phyloP scores from a whole-genome alignment of 2,329 filamentous ascomycete genomes.

The Cadophora sp. region DNA sequence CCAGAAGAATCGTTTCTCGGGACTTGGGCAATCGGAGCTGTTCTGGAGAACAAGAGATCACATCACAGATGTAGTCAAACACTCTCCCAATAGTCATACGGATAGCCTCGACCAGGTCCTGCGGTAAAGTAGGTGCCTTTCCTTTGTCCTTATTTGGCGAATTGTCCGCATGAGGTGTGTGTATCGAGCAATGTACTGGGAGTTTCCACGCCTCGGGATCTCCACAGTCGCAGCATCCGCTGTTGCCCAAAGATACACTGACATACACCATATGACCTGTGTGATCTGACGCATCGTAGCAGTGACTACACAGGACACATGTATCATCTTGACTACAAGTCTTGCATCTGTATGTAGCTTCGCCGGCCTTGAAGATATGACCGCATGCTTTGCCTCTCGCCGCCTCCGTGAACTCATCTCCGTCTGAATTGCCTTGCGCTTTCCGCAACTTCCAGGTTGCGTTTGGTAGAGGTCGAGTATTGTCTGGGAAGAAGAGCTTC shows the following conservation, averaged over 20 bases:
- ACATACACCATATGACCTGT: conserved; percentile 92
- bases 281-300: conserved; percentile 95
- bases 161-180: conserved; percentile 66
- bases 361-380: conserved; percentile 94
- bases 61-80: conserved; percentile 95
- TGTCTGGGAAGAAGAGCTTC: conserved; percentile 81
- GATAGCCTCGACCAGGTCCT: conserved; percentile 78
- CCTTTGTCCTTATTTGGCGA: conserved; percentile 63
- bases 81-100: conserved; percentile 84
- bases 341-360: conserved; percentile 92
- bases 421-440: conserved; percentile 91
- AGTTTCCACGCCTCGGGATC: conserved; percentile 93
- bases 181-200: conserved; percentile 91
- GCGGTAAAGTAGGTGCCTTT: conserved; percentile 67
- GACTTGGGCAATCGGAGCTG: conserved; percentile 89
- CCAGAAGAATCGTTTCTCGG: conserved; percentile 77
- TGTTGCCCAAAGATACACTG: conserved; percentile 86
- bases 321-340: conserved; percentile 96
- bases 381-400: conserved; percentile 94
- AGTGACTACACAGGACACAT: conserved; percentile 91
- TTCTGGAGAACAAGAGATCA: conserved; percentile 96
- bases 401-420: conserved; percentile 91
- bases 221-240: conserved; percentile 96
- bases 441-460: conserved; percentile 78
- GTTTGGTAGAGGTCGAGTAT: conserved; percentile 61